phyloP scores from a whole-genome alignment of 306 rosid species.

The Leucaena leucocephala region DNA sequence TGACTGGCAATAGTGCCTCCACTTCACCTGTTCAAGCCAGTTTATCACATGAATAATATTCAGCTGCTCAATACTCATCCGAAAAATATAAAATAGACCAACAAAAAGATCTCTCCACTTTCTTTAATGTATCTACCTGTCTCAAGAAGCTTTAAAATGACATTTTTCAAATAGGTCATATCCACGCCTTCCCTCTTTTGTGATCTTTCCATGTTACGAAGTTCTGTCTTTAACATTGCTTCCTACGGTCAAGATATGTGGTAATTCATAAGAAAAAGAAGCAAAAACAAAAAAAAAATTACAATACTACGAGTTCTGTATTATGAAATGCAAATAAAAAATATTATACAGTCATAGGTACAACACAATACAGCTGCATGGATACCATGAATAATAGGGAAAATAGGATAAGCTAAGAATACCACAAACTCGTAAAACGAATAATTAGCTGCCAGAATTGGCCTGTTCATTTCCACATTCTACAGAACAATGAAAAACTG shows the following conservation, averaged over 20 bases:
- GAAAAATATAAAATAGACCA: conserved; percentile 28
- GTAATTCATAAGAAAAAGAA: conserved; percentile 16
- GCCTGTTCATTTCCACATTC: background rate
- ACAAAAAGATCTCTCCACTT: conserved; percentile 20
- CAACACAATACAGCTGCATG: background rate
- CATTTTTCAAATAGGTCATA: conserved; percentile 92
- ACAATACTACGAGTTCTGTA: background rate
- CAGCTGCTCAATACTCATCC: background rate
- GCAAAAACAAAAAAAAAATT: background rate
- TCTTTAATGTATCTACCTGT: conserved; percentile 58
- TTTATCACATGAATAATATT: conserved; percentile 10
- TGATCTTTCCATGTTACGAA: conserved; percentile 80
- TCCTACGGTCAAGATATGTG: conserved; percentile 55
- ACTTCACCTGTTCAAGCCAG: conserved; percentile 75
- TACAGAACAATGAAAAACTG: conserved; percentile 11
- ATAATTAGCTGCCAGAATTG: background rate
- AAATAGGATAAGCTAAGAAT: conserved; percentile 1
- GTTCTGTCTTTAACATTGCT: conserved; percentile 78
- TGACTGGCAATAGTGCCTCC: conserved; percentile 89
- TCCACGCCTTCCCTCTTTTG: conserved; percentile 97
- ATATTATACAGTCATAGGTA: background rate
- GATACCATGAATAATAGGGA: background rate
- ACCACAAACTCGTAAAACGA: background rate
- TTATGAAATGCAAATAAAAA: background rate
- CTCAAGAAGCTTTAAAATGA: conserved; percentile 95